phyloP scores from a whole-genome alignment of 192 early-diverging fungal species.

The Entomortierella lignicola region DNA sequence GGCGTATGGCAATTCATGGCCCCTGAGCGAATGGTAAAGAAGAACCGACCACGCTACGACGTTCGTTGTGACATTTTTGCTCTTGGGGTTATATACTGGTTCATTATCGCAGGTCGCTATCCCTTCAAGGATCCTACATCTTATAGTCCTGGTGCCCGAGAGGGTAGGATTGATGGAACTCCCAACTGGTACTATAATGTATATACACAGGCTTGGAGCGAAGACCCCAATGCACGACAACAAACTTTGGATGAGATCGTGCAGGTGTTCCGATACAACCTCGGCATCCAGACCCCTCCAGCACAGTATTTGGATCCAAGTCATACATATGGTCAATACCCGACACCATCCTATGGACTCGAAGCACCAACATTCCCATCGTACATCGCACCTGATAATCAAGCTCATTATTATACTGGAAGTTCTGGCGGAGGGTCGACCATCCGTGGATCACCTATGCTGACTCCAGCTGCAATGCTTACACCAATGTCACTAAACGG shows the following conservation, averaged over 20 bases:
- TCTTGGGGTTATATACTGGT: constrained; percentile 46
- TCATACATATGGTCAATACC: constrained; percentile 13
- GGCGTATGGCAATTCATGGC: constrained; percentile 54
- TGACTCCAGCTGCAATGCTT: constrained; percentile 41
- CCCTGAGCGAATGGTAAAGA: constrained; percentile 34
- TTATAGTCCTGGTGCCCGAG: constrained; percentile 29
- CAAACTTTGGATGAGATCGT: constrained; percentile 34
- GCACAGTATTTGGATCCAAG: constrained; percentile 15
- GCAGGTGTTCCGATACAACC: constrained; percentile 24
- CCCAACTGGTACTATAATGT: constrained; percentile 33
- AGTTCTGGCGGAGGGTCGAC: constrained; percentile 22
- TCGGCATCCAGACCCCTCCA: constrained; percentile 24
- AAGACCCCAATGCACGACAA: constrained; percentile 27
- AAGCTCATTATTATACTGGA: constrained; percentile 1
- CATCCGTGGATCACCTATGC: constrained; percentile 30
- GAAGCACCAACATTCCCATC: constrained; percentile 14
- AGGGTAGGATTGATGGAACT: constrained; percentile 25
- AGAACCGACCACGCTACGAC: constrained; percentile 46
- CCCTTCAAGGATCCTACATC: constrained; percentile 39
- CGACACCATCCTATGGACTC: constrained; percentile 8
- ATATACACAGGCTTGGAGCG: constrained; percentile 37
- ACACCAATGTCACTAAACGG: constrained; percentile 28
- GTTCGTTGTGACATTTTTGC: constrained; percentile 50
- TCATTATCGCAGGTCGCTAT: constrained; percentile 41
- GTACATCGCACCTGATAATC: constrained; percentile 3